These are phyloP conservation scores for Nymphaea colorata DNA, from an alignment of 164 flowering plant species.

Conservation along the genomic window DNA sequence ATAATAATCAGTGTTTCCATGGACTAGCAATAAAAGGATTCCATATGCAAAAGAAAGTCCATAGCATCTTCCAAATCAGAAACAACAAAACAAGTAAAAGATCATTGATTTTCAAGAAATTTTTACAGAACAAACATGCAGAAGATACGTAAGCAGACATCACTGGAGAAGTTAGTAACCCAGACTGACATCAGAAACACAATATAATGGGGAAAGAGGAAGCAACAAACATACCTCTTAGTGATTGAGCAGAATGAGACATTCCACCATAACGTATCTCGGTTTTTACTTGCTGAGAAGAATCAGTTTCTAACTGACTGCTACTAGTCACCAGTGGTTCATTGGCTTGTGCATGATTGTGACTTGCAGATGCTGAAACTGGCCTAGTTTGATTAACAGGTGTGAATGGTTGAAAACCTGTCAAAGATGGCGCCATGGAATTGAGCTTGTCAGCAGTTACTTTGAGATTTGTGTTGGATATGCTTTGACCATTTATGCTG, in stretches of 20 bases:
- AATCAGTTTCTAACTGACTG: background rate
- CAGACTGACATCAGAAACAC: background rate
- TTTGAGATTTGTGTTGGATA: conserved; percentile 17
- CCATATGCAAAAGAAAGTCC: background rate
- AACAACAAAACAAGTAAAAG: background rate
- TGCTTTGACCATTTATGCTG: conserved; percentile 27
- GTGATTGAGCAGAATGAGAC: background rate
- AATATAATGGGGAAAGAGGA: background rate
- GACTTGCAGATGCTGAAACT: conserved; percentile 20
- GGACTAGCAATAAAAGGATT: background rate
- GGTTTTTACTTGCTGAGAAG: background rate
- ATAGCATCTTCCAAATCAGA: background rate
- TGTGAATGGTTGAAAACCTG: conserved; percentile 23
- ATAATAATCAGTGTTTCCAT: background rate
- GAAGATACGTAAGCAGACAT: background rate
- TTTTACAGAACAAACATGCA: background rate
- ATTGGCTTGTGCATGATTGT: conserved; percentile 28
- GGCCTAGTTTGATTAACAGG: conserved; percentile 28
- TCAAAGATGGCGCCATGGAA: conserved; percentile 23
- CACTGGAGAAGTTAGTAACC: background rate
- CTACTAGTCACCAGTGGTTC: conserved; percentile 17
- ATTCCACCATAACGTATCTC: background rate
- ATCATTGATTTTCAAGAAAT: too few relatives aligned
- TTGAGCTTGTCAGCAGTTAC: conserved; percentile 27
- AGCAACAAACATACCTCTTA: background rate